Evolutionary conservation across 768 basidiomycete genomes (phyloP).

Genomic region (Boletus vermiculosoides): DNA sequence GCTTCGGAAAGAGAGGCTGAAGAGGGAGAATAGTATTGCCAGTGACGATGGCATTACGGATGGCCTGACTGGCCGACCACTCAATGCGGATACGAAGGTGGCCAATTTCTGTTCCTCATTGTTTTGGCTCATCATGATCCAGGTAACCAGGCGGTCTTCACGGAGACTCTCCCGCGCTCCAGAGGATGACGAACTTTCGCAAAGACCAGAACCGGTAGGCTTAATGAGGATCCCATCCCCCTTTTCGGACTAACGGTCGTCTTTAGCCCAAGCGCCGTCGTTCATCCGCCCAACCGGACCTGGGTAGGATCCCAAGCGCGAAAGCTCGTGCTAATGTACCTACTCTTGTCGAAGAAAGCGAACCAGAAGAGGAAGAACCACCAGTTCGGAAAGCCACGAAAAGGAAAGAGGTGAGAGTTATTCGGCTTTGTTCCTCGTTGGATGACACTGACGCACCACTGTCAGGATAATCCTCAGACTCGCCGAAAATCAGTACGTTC

Average conservation of each 20-base stretch:
- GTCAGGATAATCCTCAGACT: slow-evolving; percentile 47
- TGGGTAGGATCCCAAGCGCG: slow-evolving; percentile 49
- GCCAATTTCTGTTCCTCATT: slow-evolving; percentile 11
- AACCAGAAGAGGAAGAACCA: slow-evolving; percentile 63
- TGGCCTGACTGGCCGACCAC: slow-evolving; percentile 73
- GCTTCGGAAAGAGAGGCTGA: slow-evolving; percentile 61
- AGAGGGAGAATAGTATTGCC: slow-evolving; percentile 65
- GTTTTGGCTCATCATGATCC: slow-evolving; percentile 7
- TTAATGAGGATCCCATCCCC: background rate
- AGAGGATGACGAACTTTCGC: slow-evolving; percentile 39
- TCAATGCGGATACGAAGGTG: slow-evolving; percentile 51
- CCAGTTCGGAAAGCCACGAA: slow-evolving; percentile 59
- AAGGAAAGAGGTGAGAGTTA: slow-evolving; percentile 52
- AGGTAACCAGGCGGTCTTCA: slow-evolving; percentile 52
- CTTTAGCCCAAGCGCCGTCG: slow-evolving; percentile 73
- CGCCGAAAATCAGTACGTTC: slow-evolving; percentile 56
- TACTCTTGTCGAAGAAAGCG: slow-evolving; percentile 67
- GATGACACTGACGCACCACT: slow-evolving; percentile 29
- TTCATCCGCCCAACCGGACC: slow-evolving; percentile 72
- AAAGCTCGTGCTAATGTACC: slow-evolving; percentile 40
- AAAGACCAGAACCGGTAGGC: slow-evolving; percentile 58
- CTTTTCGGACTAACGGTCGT: slow-evolving; percentile 15
- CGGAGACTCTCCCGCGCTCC: slow-evolving; percentile 62
- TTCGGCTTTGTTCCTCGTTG: background rate
- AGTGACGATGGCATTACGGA: slow-evolving; percentile 84